Percentiles rank a stretch among this genome's conserved stretches.
Evolutionary conservation across 495 filamentous ascomycete genomes (phyloP).

Genomic region (Aspergillus cavernicola): DNA sequence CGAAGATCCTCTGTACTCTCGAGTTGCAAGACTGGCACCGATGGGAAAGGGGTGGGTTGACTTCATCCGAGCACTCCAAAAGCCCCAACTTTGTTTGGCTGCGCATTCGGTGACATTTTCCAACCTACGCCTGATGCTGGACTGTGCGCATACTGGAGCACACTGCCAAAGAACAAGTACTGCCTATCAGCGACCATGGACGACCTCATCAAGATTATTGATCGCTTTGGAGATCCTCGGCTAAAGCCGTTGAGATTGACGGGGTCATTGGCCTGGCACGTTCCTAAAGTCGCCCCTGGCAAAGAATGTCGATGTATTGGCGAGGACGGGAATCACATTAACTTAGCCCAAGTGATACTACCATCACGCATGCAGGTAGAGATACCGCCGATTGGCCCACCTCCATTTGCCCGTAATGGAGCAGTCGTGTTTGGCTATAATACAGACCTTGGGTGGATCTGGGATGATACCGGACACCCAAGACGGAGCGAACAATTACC

Average conservation of each 20-base stretch:
- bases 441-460: neutral
- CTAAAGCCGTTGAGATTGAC: neutral
- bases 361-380: no score
- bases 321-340: no score
- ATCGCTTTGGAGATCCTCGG: neutral
- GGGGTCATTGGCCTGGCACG: no score
- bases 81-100: slow-evolving; percentile 28
- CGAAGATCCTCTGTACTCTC: neutral
- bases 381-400: no score
- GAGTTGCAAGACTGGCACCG: neutral
- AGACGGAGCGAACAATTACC: no score
- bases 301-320: no score
- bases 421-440: neutral
- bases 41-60: neutral
- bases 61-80: neutral
- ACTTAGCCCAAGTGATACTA: no score
- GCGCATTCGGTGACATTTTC: slow-evolving; percentile 30
- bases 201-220: neutral
- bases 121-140: slow-evolving; percentile 1
- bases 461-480: neutral
- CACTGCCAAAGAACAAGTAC: neutral
- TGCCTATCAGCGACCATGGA: neutral
- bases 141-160: neutral
- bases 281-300: no score
- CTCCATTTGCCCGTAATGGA: no score